Evolutionary conservation across 768 basidiomycete genomes (phyloP), one percentile per base, ranked within the genome.

Genomic region (Leccinum sublutescens): DNA sequence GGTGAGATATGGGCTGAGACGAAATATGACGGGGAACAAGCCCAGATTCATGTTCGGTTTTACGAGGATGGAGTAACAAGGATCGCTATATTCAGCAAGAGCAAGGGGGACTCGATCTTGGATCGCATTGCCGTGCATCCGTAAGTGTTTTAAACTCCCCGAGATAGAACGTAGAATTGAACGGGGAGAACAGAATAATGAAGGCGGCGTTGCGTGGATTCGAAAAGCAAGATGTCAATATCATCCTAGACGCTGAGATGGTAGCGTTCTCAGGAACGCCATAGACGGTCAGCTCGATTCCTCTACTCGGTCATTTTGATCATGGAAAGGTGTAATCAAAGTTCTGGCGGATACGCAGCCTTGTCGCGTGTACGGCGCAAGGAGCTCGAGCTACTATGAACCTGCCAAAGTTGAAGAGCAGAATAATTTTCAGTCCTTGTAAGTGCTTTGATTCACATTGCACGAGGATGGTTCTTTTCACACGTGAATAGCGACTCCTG

Each of bases 1-100:
- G 58, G 59, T 25, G 54, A 56, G 48, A 77, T 94, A 9, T 95
- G 89, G 84, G 91, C 88, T 2, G 95, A 98, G 75, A 94, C 87
- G 0, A 98, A 98, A 72, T 95, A 95, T 70, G 95, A 96, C 58
- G 95, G 95, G 10, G 94, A 96, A 73, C 82, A 94, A n/a, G 88
- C 93, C 56, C 95, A 98, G 65, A 93, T 95, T 27, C 95, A 98
- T 67, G 82, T 94, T 23, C 78, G 87, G 66, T 68, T 87, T 2
- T 60, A 66, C 5, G 66, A 64, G 4, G 70, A 77, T 14, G 70
- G 65, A 0, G 63, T 70, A 5, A 72, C 80, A 5, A 76, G 75
- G 34, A 88, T 95, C 60, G 85, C 75, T 1, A 93, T 96, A 43
- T 94, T 88, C 70, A 94, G 91, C 76, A 95, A 98, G 74, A 93